Evolutionary conservation across 306 rosid species (phyloP), one percentile per base, ranked within the genome.

Genomic region (Ormosia emarginata): DNA sequence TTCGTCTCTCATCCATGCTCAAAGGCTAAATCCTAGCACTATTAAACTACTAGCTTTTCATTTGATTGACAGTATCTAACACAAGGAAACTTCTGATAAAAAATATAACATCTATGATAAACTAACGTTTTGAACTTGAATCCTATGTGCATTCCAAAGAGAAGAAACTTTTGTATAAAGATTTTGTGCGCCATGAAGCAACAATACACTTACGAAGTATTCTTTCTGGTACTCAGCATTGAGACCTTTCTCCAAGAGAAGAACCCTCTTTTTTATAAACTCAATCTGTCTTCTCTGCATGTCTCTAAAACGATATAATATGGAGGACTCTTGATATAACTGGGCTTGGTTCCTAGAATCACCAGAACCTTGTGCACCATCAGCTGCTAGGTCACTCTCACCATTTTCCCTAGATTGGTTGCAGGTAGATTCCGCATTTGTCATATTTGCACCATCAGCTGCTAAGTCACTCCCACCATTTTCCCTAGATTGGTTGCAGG

Each of bases 281-380:
- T 95, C 99, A 74, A 95, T 98, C 88, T 87, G 96, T 81, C 97
- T 89, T 84, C 97, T 90, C 86, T 93, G 99, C 98, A 90, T 93
- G 74, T 95, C 99, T 91, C 99, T 88, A 81, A 83, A 91, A 83
- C 88, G 97, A 81, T 84, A 90, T 63, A 86, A 44, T 14, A 86
- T 44, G 58, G 98, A 87, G 9, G 93, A 82, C 46, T 93, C 95
- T 79, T 85, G 93, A 87, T 68, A 89, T 6, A 77, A 36, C 77
- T 85, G 97, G 3, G 89, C 13, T 81, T 89, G 97, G 82, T 85
- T 91, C 74, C 81, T 85, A 14, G 90, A 85, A 84, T 89, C 90
- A 44, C 84, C 83, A 36, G 92, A 83, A 87, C 88, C 98, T 70
- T 78, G 91, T 18, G 82, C 78, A 81, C 74, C 90, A 81, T 91